Evolutionary conservation across 2,329 filamentous ascomycete genomes (phyloP).

Genomic region (Chaetoscypha palmicola): DNA sequence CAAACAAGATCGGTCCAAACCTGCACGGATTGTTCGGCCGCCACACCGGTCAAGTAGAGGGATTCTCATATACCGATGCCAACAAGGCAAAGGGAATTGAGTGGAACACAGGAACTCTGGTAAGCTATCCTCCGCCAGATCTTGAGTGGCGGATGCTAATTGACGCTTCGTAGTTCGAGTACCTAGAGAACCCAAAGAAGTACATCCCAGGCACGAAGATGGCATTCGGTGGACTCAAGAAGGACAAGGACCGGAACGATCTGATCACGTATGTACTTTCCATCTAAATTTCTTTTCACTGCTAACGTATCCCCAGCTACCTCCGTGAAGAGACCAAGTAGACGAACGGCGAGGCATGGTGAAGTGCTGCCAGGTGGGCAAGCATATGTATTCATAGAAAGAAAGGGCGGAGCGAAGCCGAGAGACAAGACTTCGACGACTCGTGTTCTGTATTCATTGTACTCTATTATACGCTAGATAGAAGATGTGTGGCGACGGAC

Average conservation of each 20-base stretch:
- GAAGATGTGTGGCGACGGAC: slow-evolving; percentile 10
- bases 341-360: slow-evolving; percentile 29
- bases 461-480: slow-evolving; percentile 29
- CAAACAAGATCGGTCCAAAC: slow-evolving; percentile 97
- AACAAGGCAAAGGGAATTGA: slow-evolving; percentile 95
- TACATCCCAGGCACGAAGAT: slow-evolving; percentile 99
- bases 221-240: slow-evolving; percentile 99
- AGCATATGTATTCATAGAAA: slow-evolving; percentile 28
- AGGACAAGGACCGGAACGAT: slow-evolving; percentile 98
- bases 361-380: background rate
- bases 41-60: slow-evolving; percentile 83
- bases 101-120: slow-evolving; percentile 82
- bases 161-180: slow-evolving; percentile 64
- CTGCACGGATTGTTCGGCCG: slow-evolving; percentile 97
- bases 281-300: background rate
- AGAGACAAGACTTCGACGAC: too few relatives aligned
- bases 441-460: background rate
- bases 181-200: slow-evolving; percentile 99
- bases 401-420: slow-evolving; percentile 13
- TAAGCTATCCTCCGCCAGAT: slow-evolving; percentile 37
- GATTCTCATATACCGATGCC: slow-evolving; percentile 97
- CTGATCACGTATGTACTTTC: slow-evolving; percentile 77
- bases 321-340: slow-evolving; percentile 66
- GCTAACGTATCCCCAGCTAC: slow-evolving; percentile 42
- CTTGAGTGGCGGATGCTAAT: background rate